These are phyloP conservation scores for Pythium rhizo-oryzae DNA, from an alignment of 352 stramenopile species.

Conservation along the genomic window DNA sequence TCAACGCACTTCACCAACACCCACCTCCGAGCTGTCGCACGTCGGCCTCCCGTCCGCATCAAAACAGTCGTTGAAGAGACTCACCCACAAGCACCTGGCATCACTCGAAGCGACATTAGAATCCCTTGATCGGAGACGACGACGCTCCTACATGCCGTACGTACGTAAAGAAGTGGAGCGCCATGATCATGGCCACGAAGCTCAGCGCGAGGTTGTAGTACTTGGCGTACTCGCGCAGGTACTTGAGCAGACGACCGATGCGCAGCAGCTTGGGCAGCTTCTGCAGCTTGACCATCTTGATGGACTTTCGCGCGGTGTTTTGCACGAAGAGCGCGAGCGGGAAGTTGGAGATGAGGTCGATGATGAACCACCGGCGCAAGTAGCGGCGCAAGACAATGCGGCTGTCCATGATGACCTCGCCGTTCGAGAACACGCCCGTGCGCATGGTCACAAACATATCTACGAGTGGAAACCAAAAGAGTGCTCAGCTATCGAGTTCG, in stretches of 20 bases:
- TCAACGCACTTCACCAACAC: neutral
- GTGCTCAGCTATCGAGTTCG: too few species aligned
- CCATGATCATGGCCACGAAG: conserved; percentile 64
- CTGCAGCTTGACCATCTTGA: conserved; percentile 86
- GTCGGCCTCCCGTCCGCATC: conserved; percentile 26
- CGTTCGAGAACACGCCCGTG: conserved; percentile 74
- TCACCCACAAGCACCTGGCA: conserved; percentile 63
- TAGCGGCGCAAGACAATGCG: conserved; percentile 66
- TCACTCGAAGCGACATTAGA: too few species aligned
- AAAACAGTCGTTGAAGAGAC: conserved; percentile 69
- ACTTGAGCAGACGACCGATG: conserved; percentile 72
- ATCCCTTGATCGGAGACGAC: too few species aligned
- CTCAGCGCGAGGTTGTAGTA: conserved; percentile 84
- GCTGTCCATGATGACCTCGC: conserved; percentile 83
- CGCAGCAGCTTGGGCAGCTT: conserved; percentile 86
- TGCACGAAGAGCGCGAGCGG: conserved; percentile 70
- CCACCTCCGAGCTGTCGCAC: conserved; percentile 48
- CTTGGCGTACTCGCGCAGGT: conserved; percentile 82
- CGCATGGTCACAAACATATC: conserved; percentile 84
- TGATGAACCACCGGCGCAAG: conserved; percentile 77
- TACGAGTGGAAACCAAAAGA: neutral
- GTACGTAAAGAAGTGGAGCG: conserved; percentile 66
- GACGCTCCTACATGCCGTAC: neutral
- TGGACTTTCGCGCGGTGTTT: conserved; percentile 57
- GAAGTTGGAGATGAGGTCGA: conserved; percentile 85